phyloP scores from a whole-genome alignment of 2,329 filamentous ascomycete species.

The Ophiostoma ulmi region DNA sequence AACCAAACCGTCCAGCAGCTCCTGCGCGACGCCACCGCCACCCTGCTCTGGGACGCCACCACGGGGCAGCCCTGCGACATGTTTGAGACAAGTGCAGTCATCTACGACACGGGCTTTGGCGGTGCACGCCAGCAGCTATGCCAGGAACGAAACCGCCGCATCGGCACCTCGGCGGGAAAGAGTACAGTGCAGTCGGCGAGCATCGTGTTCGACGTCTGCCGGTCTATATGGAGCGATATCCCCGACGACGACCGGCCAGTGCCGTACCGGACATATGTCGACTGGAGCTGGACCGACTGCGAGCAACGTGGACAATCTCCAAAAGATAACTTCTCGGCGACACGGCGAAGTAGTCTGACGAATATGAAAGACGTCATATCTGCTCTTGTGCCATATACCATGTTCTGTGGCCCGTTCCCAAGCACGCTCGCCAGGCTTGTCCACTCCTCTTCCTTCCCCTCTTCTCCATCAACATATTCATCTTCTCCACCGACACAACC shows the following conservation, averaged over 20 bases:
- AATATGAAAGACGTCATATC: slow-evolving; percentile 14
- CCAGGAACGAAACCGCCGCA: slow-evolving; percentile 13
- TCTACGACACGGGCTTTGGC: slow-evolving; percentile 13
- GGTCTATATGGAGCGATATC: neutral
- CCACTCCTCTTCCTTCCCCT: neutral
- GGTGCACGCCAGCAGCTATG: slow-evolving; percentile 9
- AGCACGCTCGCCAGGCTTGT: slow-evolving; percentile 6
- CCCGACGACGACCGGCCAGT: slow-evolving; percentile 8
- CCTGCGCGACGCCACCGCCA: slow-evolving; percentile 11
- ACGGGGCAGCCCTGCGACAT: slow-evolving; percentile 13
- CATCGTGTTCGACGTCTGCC: slow-evolving; percentile 13
- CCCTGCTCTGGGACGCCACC: slow-evolving; percentile 12
- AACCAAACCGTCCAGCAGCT: slow-evolving; percentile 11
- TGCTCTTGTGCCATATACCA: slow-evolving; percentile 14
- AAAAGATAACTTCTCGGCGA: neutral
- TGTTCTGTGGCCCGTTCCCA: slow-evolving; percentile 12
- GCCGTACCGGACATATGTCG: slow-evolving; percentile 13
- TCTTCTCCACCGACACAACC: neutral
- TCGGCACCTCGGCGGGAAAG: neutral
- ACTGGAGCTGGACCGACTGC: slow-evolving; percentile 13
- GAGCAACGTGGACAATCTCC: neutral
- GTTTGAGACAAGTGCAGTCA: slow-evolving; percentile 11
- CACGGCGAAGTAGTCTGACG: neutral
- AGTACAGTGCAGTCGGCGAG: neutral
- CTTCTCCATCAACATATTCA: neutral